Evolutionary conservation across 306 rosid species (phyloP).

Genomic region (Dalbergia cultrata): DNA sequence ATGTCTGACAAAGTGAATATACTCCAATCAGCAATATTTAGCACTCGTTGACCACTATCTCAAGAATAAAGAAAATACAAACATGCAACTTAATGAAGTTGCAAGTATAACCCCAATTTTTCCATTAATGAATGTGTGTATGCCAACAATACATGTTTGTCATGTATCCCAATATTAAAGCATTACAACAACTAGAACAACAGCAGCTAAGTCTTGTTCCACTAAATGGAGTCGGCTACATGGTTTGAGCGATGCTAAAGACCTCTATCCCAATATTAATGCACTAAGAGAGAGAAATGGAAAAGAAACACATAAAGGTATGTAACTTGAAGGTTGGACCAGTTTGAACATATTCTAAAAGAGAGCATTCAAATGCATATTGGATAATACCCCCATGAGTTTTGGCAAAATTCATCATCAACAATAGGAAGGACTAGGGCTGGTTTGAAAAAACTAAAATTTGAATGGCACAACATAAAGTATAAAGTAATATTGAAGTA

Average conservation of each 20-base stretch:
- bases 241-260: no score
- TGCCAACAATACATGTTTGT: conserved; percentile 6
- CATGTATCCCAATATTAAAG: not conserved
- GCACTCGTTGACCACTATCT: conserved; percentile 9
- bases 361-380: conserved; percentile 27
- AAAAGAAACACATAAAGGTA: not conserved
- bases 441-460: conserved; percentile 24
- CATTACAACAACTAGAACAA: not conserved
- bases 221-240: no score
- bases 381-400: conserved; percentile 26
- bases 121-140: not conserved
- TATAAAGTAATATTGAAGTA: not conserved
- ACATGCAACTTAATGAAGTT: conserved; percentile 2
- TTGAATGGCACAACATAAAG: conserved; percentile 8
- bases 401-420: conserved; percentile 1
- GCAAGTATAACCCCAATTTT: conserved; percentile 4
- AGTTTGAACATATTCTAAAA: conserved; percentile 7
- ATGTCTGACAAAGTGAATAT: conserved; percentile 15
- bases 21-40: conserved; percentile 13
- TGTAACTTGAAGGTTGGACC: conserved; percentile 31
- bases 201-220: no score
- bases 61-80: conserved; percentile 20
- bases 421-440: conserved; percentile 1
- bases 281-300: no score
- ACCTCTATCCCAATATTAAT: no score